Evolutionary conservation across 2,329 filamentous ascomycete species (phyloP), one percentile per base, ranked within the genome.

Genomic region (Diaporthe australafricana): DNA sequence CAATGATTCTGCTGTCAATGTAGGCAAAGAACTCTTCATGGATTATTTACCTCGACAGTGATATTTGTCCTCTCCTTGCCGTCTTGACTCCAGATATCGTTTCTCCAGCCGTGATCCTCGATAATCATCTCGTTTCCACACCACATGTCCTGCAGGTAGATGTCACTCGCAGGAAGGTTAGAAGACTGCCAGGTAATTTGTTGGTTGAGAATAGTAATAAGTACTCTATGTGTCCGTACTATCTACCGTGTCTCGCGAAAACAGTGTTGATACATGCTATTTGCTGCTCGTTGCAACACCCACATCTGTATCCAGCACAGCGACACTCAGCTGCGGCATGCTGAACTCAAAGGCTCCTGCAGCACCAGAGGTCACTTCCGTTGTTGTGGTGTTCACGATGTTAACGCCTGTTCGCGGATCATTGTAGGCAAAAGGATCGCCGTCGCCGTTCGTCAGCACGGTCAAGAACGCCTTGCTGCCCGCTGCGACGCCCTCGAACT

Each of bases 291-390:
- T 20, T 20, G n/a, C 27, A 38, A 27, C 60, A 38, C 30, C 22
- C 42, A 50, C 30, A 48, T 65, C 76, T 1, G 84, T 85, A 68
- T 89, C 87, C 63, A 91, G 76, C 2, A 91, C 85, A 12, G 87
- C 87, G 56, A 91, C 84, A 74, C 87, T 89, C 70, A 89, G 79
- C 74, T 87, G 81, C 0, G 88, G 88, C 75, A 91, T 73, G 25
- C 77, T 81, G 75, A 90, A 90, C 48, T 79, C 78, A 75, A 90
- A 89, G 2, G 76, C 78, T 3, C 89, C 88, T 30, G 83, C 80
- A 3, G 77, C 75, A 16, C 82, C 83, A 2, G 85, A 86, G 74
- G 76, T 80, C n/a, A 89, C 72, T 0, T 77, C 78, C 1, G 76
- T 77, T 17, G 77, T 82, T 1, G 78, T 80, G 25, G 80, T 84